A percentile compares a stretch with the other conserved stretches of the same genome.
Evolutionary conservation across 768 basidiomycete genomes (phyloP).

Genomic region (Sarcodon aspratus): DNA sequence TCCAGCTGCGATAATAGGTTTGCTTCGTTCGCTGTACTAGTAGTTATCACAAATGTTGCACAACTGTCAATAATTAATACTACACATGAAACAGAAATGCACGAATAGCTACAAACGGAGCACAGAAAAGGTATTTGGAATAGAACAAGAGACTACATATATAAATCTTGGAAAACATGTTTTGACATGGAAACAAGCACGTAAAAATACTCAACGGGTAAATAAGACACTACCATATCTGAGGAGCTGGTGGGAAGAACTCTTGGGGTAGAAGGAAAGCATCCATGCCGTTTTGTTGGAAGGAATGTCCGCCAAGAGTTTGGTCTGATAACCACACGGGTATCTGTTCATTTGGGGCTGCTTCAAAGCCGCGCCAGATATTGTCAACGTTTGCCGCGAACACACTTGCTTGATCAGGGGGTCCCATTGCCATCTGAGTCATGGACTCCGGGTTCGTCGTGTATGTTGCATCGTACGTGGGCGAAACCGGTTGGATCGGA

Average conservation of each 20-base stretch:
- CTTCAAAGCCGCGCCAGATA: slow-evolving; percentile 70
- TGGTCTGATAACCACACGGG: slow-evolving; percentile 85
- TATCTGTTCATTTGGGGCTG: slow-evolving; percentile 60
- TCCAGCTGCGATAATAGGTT: too few species aligned
- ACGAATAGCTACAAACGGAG: too few species aligned
- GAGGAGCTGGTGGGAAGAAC: slow-evolving; percentile 58
- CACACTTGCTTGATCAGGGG: slow-evolving; percentile 12
- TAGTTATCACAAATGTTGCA: too few species aligned
- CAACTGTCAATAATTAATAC: too few species aligned
- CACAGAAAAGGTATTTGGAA: too few species aligned
- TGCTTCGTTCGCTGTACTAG: too few species aligned
- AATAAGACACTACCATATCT: slow-evolving; percentile 48
- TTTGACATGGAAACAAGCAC: too few species aligned
- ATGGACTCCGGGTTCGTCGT: slow-evolving; percentile 20
- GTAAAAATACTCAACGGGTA: not conserved
- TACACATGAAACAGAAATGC: too few species aligned
- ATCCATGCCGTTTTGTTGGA: slow-evolving; percentile 76
- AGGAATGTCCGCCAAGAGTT: slow-evolving; percentile 62
- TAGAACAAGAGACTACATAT: too few species aligned
- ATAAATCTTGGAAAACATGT: too few species aligned
- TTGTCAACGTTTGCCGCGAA: slow-evolving; percentile 37
- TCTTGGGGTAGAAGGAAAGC: slow-evolving; percentile 72
- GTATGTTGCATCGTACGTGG: slow-evolving; percentile 39
- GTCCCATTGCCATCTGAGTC: slow-evolving; percentile 19
- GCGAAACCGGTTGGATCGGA: slow-evolving; percentile 29